Evolutionary conservation across 2,329 filamentous ascomycete genomes (phyloP).

Genomic region (Didymella pinodella): DNA sequence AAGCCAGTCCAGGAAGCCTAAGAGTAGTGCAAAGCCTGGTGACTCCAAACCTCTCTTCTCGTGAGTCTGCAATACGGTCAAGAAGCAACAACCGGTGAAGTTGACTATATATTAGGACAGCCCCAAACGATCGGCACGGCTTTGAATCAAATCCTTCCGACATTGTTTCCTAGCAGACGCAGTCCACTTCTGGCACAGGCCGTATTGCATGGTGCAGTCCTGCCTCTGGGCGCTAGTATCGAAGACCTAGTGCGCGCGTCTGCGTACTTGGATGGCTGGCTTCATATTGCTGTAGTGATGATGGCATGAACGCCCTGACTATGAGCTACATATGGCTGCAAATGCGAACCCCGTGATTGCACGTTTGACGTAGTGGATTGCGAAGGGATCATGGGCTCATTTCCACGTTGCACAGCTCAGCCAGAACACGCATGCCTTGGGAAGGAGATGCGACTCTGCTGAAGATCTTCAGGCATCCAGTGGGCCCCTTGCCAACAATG

Average conservation of each 20-base stretch:
- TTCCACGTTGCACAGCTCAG: not conserved
- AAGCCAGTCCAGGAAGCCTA: conserved; percentile 51
- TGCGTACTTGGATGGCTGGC: conserved; percentile 91
- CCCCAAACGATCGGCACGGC: conserved; percentile 77
- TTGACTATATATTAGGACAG: conserved; percentile 52
- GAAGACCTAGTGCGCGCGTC: conserved; percentile 84
- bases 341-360: conserved; percentile 16
- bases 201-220: conserved; percentile 82
- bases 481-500: conserved; percentile 9
- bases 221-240: conserved; percentile 81
- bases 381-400: not conserved
- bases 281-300: conserved; percentile 82
- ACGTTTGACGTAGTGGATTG: conserved; percentile 8
- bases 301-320: conserved; percentile 55
- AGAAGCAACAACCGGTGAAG: conserved; percentile 23
- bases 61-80: conserved; percentile 32
- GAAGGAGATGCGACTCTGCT: conserved; percentile 10
- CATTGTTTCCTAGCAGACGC: conserved; percentile 84
- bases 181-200: conserved; percentile 85
- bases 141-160: conserved; percentile 76
- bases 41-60: conserved; percentile 57
- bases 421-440: conserved; percentile 2
- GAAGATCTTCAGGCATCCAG: conserved; percentile 16
- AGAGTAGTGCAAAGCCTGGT: conserved; percentile 75
- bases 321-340: conserved; percentile 11